Conservation (phyloP, 805 yeast species). For the Candida maltosa region DNA sequence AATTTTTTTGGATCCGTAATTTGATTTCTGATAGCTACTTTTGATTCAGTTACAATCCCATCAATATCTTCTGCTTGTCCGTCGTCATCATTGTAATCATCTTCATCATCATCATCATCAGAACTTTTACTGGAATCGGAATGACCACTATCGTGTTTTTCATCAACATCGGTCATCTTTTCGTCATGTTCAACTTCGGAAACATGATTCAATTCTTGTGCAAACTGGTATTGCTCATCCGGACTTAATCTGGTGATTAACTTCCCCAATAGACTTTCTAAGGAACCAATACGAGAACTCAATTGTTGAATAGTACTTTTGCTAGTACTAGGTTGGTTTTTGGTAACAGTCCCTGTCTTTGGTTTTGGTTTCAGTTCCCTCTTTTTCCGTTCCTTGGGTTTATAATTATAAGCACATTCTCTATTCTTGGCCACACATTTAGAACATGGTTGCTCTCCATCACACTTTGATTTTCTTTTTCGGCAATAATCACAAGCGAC, state of each 20-base stretch:
- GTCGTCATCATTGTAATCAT: background rate
- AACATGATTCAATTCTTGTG: slow-evolving; percentile 1
- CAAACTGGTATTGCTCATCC: background rate
- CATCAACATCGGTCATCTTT: too few relatives aligned
- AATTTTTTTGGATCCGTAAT: slow-evolving; percentile 6
- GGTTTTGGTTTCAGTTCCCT: slow-evolving; percentile 11
- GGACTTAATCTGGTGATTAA: slow-evolving; percentile 13
- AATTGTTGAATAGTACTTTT: slow-evolving; percentile 9
- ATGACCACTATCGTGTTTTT: too few relatives aligned
- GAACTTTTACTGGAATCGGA: background rate
- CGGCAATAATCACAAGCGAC: slow-evolving; percentile 51
- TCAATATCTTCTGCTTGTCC: background rate
- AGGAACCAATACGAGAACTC: slow-evolving; percentile 11
- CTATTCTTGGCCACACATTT: slow-evolving; percentile 33
- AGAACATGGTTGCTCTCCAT: slow-evolving; percentile 42
- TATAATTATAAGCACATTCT: slow-evolving; percentile 24
- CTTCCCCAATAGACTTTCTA: slow-evolving; percentile 15
- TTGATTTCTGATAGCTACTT: slow-evolving; percentile 1
- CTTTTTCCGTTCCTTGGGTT: slow-evolving; percentile 12
- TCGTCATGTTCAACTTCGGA: too few relatives aligned
- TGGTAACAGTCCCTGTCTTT: background rate
- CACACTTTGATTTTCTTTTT: slow-evolving; percentile 48
- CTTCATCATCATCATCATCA: slow-evolving; percentile 1
- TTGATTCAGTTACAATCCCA: too few relatives aligned
- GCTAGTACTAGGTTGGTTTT: background rate